phyloP scores from a whole-genome alignment of 169 alveolate genomes.

The Eimeria necatrix region DNA sequence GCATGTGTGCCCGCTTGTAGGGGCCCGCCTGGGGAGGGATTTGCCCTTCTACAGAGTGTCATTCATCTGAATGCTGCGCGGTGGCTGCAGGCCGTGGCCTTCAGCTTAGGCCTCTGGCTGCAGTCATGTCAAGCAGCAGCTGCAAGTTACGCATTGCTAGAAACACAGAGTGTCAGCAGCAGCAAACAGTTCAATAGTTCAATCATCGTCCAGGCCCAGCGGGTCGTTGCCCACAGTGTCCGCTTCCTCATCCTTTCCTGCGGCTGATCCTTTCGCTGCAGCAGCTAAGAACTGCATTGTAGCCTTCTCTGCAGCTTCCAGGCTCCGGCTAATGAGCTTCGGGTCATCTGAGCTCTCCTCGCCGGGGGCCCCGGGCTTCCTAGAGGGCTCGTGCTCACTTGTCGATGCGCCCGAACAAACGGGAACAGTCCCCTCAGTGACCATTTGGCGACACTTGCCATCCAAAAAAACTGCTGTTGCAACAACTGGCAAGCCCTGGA shows the following conservation, averaged over 20 bases:
- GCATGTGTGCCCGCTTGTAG: neutral
- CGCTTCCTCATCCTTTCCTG: slow-evolving; percentile 18
- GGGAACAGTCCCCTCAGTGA: slow-evolving; percentile 1
- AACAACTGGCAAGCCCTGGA: slow-evolving; percentile 7
- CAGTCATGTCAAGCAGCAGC: no score
- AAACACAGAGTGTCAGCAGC: neutral
- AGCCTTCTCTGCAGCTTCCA: slow-evolving; percentile 5
- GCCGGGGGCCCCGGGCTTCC: neutral
- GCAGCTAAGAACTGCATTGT: neutral
- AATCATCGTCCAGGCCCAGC: slow-evolving; percentile 40
- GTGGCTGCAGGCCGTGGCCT: no score
- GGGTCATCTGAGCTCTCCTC: neutral
- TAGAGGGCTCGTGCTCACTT: neutral
- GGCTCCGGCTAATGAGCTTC: neutral
- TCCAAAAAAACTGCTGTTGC: neutral
- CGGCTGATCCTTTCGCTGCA: slow-evolving; percentile 27
- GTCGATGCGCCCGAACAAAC: neutral
- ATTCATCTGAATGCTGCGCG: neutral
- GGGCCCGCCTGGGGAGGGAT: slow-evolving; percentile 50
- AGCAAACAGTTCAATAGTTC: neutral
- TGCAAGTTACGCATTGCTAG: no score
- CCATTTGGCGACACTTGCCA: slow-evolving; percentile 14
- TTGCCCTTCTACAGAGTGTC: slow-evolving; percentile 38
- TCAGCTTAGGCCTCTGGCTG: no score
- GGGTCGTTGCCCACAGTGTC: slow-evolving; percentile 38